phyloP scores from a whole-genome alignment of 2,329 filamentous ascomycete species.

The Exophiala sp. region DNA sequence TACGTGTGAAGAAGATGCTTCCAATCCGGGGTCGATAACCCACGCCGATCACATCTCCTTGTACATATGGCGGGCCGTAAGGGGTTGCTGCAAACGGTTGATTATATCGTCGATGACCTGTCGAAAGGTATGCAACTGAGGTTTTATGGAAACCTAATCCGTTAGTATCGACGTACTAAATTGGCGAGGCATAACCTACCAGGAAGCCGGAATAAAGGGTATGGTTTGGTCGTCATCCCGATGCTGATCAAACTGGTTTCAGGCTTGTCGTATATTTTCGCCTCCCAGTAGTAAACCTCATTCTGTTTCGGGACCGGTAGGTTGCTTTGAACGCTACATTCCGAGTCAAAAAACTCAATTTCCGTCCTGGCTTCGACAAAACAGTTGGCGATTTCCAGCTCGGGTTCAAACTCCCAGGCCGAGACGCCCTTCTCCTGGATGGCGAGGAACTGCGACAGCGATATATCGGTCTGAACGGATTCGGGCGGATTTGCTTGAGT shows the following conservation, averaged over 20 bases:
- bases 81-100: conserved; percentile 76
- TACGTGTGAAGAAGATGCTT: conserved; percentile 95
- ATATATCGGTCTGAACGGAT: conserved; percentile 93
- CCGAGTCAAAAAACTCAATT: conserved; percentile 97
- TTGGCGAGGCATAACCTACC: conserved; percentile 52
- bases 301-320: conserved; percentile 97
- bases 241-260: conserved; percentile 82
- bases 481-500: conserved; percentile 91
- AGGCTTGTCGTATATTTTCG: conserved; percentile 96
- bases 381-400: conserved; percentile 96
- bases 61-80: conserved; percentile 78
- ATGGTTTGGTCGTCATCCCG: conserved; percentile 93
- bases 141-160: conserved; percentile 79
- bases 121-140: conserved; percentile 85
- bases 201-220: conserved; percentile 87
- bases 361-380: conserved; percentile 95
- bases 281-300: conserved; percentile 99
- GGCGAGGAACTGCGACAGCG: conserved; percentile 90
- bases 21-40: conserved; percentile 92
- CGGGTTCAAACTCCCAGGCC: conserved; percentile 99
- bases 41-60: conserved; percentile 92
- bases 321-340: conserved; percentile 96
- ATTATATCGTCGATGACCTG: conserved; percentile 79
- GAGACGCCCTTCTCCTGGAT: conserved; percentile 99
- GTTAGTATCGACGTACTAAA: not conserved